phyloP scores from a whole-genome alignment of 164 flowering plant genomes.

The Magnolia sinica region DNA sequence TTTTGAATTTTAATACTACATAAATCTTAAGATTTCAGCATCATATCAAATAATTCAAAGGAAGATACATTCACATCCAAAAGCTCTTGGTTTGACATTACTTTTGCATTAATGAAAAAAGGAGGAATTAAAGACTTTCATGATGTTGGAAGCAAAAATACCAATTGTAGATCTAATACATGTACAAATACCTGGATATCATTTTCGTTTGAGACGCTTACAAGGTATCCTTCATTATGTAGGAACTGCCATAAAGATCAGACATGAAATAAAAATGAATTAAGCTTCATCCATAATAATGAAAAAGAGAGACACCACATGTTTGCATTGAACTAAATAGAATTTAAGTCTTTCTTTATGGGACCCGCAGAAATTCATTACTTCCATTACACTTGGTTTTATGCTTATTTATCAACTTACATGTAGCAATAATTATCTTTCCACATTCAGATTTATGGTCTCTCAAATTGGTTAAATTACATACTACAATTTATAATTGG shows the following conservation, averaged over 20 bases:
- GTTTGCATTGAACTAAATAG: not conserved
- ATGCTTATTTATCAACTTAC: not conserved
- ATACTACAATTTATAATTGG: no score
- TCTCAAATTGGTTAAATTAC: no score
- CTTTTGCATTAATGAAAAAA: no score
- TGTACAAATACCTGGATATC: constrained; percentile 62
- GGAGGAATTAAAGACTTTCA: not conserved
- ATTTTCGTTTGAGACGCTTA: constrained; percentile 72
- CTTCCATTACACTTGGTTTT: not conserved
- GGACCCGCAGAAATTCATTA: not conserved
- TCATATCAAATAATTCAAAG: no score
- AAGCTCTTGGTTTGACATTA: not conserved
- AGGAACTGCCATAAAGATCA: constrained; percentile 53
- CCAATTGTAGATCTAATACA: not conserved
- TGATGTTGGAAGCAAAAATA: not conserved
- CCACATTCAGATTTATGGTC: not conserved
- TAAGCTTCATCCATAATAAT: not conserved
- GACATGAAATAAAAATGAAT: not conserved
- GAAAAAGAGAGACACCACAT: not conserved
- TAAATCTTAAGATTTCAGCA: no score
- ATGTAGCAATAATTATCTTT: not conserved
- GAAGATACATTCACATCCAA: not conserved
- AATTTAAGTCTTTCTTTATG: not conserved
- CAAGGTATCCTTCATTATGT: constrained; percentile 79
- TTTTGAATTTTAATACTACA: no score